Percentiles rank a stretch among this genome's conserved stretches.
These are phyloP conservation scores for Golubevia pallescens DNA, from an alignment of 1,284 basidiomycete species.

Conservation along the genomic window DNA sequence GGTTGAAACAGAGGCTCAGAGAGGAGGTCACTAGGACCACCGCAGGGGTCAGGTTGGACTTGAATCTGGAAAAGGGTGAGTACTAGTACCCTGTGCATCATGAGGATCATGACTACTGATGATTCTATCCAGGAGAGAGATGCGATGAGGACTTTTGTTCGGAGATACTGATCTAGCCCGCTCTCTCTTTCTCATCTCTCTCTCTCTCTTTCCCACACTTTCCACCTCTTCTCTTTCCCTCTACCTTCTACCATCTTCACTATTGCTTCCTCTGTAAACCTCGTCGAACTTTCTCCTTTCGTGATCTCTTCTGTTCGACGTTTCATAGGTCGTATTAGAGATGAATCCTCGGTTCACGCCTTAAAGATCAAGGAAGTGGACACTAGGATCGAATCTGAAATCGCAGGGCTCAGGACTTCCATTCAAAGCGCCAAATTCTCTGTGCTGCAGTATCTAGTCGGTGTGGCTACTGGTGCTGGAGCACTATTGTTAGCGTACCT, in stretches of 20 bases:
- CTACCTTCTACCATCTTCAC: too few species aligned
- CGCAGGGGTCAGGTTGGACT: constrained; percentile 88
- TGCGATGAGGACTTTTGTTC: too few species aligned
- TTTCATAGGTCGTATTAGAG: constrained; percentile 76
- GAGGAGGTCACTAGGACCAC: constrained; percentile 85
- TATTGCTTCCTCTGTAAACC: too few species aligned
- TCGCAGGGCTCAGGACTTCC: constrained; percentile 83
- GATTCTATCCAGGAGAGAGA: too few species aligned
- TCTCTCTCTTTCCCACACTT: too few species aligned
- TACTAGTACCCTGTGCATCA: too few species aligned
- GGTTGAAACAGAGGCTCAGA: constrained; percentile 89
- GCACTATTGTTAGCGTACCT: constrained; percentile 84
- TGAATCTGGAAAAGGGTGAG: constrained; percentile 98
- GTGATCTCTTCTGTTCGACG: background rate
- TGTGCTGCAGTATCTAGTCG: constrained; percentile 45
- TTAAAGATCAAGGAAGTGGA: constrained; percentile 98
- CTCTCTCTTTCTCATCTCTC: too few species aligned
- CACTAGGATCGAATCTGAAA: constrained; percentile 95
- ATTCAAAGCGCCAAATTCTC: constrained; percentile 88
- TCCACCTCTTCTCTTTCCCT: too few species aligned
- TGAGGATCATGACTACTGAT: too few species aligned
- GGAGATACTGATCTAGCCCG: too few species aligned
- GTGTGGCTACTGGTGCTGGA: constrained; percentile 80
- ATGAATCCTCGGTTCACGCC: constrained; percentile 90
- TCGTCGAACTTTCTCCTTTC: too few species aligned